Base-by-base conservation (phyloP, 768 basidiomycete species). In the Russula dissimulans region DNA sequence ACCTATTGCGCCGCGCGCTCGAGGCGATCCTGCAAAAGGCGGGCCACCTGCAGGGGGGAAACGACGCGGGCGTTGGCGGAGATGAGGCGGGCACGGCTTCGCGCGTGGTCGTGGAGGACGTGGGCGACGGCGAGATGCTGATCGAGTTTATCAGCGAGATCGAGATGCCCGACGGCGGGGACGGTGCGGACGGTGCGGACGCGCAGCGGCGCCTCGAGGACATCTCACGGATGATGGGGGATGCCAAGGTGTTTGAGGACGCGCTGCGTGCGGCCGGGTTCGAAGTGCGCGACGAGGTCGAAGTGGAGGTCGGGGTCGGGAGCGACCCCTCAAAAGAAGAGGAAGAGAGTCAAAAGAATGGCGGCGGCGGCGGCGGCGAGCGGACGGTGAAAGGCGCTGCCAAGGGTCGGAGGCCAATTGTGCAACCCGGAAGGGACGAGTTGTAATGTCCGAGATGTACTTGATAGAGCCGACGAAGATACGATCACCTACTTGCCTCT, bases 221-320 rank as follows among this genome's bases (percentile, higher is more conserved):
- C 62, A 59, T 70, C 66, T 59, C 70, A 64, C 60, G 70, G 67
- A 49, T 71, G 68, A 67, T 70, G 68, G 22, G 22, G 22, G 72
- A 73, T 64, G 66, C 53, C 14, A 31, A 54, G 41, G 12, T 49
- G 51, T 70, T 86, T 47, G 73, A 75, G 43, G 77, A 81, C 14
- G 75, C 77, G 42, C 69, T 88, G 45, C 79, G 79, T 29, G 79
- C 76, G 29, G 81, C 79, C 18, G 81, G 83, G 3, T 76, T 74
- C 64, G 78, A 84, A 62, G 72, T 81, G 63, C 74, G 72, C 51
- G 73, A 71, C 53, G 74, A 66, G 59, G 53, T 59, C 15, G 62
- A 59, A 18, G 36, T 65, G 56, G 58, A 66, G 68, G 63, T 60
- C 54, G 59, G 54, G 64, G 57, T 43, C 31, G n/a, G n/a, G 31